Evolutionary conservation across 2,329 filamentous ascomycete species (phyloP).

Genomic region (Fusarium mexicanum): DNA sequence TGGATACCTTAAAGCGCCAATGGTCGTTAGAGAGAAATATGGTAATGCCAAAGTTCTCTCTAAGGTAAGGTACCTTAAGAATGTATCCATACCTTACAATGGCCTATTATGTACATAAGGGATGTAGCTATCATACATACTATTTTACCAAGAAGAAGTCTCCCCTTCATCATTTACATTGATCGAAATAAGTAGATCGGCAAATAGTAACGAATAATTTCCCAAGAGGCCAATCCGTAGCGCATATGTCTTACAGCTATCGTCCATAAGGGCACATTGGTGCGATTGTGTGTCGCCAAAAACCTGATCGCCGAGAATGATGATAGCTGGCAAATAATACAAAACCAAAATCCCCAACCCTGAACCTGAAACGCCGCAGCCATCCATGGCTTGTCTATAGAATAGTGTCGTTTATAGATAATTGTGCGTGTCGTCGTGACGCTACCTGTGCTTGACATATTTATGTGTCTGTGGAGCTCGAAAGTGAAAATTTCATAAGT

Average conservation of each 20-base stretch:
- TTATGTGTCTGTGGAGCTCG: conserved; percentile 21
- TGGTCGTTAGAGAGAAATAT: not conserved
- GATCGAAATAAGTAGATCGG: not conserved
- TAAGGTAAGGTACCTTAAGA: not conserved
- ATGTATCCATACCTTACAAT: not conserved
- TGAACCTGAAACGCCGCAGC: conserved; percentile 20
- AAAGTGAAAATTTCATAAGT: conserved; percentile 24
- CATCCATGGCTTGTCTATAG: conserved; percentile 28
- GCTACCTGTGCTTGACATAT: conserved; percentile 24
- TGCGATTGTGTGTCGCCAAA: not conserved
- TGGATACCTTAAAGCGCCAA: not conserved
- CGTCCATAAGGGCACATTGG: not conserved
- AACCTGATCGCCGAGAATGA: not conserved
- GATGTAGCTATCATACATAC: conserved; percentile 12
- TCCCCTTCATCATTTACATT: conserved; percentile 2
- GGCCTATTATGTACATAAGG: not conserved
- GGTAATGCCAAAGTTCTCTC: not conserved
- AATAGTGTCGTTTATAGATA: conserved; percentile 22
- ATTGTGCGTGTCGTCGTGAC: conserved; percentile 36
- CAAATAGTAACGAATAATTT: not conserved
- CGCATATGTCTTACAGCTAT: not conserved
- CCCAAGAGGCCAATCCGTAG: not conserved
- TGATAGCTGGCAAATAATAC: not conserved
- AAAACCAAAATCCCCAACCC: conserved; percentile 4
- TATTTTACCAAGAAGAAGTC: not conserved